Base-by-base conservation (phyloP, 768 basidiomycete genomes). In the Cubamyces sp. region DNA sequence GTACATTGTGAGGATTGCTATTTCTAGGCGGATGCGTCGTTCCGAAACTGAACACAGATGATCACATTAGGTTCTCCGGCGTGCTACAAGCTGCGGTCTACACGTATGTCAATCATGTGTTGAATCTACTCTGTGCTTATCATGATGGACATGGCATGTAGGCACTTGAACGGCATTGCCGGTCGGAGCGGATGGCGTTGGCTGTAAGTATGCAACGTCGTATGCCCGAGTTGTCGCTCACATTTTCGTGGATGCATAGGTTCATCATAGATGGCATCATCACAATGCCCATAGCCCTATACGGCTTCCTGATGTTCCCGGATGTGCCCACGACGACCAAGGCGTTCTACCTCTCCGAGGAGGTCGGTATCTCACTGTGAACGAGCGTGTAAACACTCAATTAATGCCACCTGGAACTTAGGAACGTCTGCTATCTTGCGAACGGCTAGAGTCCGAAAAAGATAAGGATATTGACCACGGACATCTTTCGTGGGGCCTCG, bases 191-290 rank as follows among this genome's bases (percentile, higher is more conserved):
- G 87, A 40, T 88, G 86, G 87, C 78, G 87, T 67, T 87, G 85
- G 86, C 74, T 87, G 85, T 87, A 69, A 64, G 81, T 74, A 3
- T 16, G 18, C 14, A 14, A 12, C 0, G 11, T 3, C 16, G 16
- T 16, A 6, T 14, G 7, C 15, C 43, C 23, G 34, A 5, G 23
- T 46, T 25, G 14, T 25, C 7, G 43, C 7, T 43, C 15, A 45
- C 40, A 6, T 42, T 42, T 3, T 2, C 5, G 7, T 0, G 23
- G 3, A 21, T 46, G 34, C 68, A 39, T 66, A 86, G 84, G 18
- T 87, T 89, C 70, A 83, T 90, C 61, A 82, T 88, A 45, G 87
- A 88, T 67, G 87, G 87, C 3, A 74, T 87, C n/a, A 88, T 89
- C 52, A 88, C 88, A 4, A 72, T 88, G 16, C 88, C 88, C 0